Evolutionary conservation across 495 filamentous ascomycete genomes (phyloP).

Genomic region (Lasiosphaeriaceae sp.): DNA sequence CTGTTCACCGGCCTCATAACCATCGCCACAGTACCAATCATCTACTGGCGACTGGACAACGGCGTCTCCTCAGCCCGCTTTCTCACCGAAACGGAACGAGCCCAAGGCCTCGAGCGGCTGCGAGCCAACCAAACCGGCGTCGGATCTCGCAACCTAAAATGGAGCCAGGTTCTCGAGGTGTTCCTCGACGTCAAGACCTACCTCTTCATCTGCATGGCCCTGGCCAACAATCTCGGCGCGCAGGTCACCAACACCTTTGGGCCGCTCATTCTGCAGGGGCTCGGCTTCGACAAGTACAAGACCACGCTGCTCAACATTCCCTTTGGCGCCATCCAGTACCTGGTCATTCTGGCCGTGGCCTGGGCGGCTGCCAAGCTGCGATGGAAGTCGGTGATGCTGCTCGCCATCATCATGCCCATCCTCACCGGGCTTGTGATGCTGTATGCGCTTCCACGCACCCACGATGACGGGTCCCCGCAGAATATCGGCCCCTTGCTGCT

Average conservation of each 20-base stretch:
- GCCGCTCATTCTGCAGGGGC: conserved; percentile 56
- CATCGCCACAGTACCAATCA: conserved; percentile 45
- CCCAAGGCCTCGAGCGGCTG: conserved; percentile 41
- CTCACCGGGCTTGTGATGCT: conserved; percentile 54
- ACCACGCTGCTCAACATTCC: conserved; percentile 64
- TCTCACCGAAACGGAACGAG: conserved; percentile 46
- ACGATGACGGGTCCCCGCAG: conserved; percentile 4
- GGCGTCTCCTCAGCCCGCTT: conserved; percentile 50
- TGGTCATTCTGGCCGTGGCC: conserved; percentile 53
- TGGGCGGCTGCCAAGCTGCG: conserved; percentile 48
- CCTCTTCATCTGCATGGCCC: conserved; percentile 45
- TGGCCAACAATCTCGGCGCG: conserved; percentile 60
- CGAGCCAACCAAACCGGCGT: conserved; percentile 56
- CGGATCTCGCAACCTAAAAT: conserved; percentile 50
- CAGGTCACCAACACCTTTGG: conserved; percentile 58
- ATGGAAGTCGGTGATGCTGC: conserved; percentile 48
- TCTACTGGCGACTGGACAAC: conserved; percentile 51
- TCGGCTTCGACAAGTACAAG: conserved; percentile 54
- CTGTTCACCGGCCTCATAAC: conserved; percentile 57
- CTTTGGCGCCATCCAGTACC: conserved; percentile 54
- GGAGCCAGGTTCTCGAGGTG: conserved; percentile 38
- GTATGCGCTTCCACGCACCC: conserved; percentile 46
- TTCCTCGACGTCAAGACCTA: conserved; percentile 46
- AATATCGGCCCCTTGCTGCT: conserved; percentile 45
- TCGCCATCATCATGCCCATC: conserved; percentile 49